phyloP scores from a whole-genome alignment of 768 basidiomycete genomes.

The Mycena vulgaris region DNA sequence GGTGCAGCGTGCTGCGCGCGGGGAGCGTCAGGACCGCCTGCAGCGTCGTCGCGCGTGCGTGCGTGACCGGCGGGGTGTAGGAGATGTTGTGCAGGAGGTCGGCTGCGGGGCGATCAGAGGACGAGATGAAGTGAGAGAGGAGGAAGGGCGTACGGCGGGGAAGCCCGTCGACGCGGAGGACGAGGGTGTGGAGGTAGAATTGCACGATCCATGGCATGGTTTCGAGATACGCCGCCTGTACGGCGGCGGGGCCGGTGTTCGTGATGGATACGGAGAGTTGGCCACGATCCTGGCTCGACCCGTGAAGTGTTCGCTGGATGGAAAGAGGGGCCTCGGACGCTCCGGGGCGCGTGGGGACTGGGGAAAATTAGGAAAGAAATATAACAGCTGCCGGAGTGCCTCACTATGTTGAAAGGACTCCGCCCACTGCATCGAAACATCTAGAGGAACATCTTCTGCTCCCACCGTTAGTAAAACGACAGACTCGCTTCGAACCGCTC shows the following conservation, averaged over 20 bases:
- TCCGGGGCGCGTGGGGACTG: slow-evolving; percentile 54
- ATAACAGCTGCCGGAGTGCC: slow-evolving; percentile 36
- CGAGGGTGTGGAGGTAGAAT: slow-evolving; percentile 87
- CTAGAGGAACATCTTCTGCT: slow-evolving; percentile 62
- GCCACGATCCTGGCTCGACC: slow-evolving; percentile 84
- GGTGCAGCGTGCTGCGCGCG: slow-evolving; percentile 69
- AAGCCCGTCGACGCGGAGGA: slow-evolving; percentile 63
- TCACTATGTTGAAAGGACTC: slow-evolving; percentile 75
- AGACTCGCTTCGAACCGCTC: slow-evolving; percentile 39
- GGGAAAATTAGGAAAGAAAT: neutral
- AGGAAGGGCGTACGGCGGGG: neutral
- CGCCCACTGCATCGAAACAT: slow-evolving; percentile 72
- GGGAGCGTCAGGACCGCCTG: slow-evolving; percentile 83
- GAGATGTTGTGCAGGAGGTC: slow-evolving; percentile 75
- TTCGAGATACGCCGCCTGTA: slow-evolving; percentile 83
- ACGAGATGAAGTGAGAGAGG: slow-evolving; percentile 11
- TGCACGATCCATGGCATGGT: slow-evolving; percentile 95
- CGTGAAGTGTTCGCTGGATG: slow-evolving; percentile 79
- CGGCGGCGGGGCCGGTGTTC: slow-evolving; percentile 66
- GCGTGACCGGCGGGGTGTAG: slow-evolving; percentile 78
- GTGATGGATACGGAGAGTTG: slow-evolving; percentile 76
- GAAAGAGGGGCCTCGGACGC: slow-evolving; percentile 63
- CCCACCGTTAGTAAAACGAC: slow-evolving; percentile 26
- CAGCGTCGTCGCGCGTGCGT: slow-evolving; percentile 83
- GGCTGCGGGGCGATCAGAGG: too few relatives aligned